Percentiles rank a stretch among this genome's conserved stretches.
Conservation (phyloP, 306 rosid genomes). For the Datisca glomerata region DNA sequence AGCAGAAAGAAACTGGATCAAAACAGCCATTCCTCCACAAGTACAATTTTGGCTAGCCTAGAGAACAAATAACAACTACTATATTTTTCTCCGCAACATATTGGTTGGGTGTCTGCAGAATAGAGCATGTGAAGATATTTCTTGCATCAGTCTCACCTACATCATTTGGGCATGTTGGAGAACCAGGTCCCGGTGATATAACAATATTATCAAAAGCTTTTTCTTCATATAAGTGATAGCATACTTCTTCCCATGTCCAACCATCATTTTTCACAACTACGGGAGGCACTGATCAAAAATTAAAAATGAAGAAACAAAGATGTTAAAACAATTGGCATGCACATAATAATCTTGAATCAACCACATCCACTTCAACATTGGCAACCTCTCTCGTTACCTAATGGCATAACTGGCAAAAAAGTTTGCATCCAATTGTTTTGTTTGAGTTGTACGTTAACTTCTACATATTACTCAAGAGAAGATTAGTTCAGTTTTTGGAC, state of each 20-base stretch:
- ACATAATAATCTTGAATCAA: constrained; percentile 4
- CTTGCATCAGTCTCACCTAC: constrained; percentile 60
- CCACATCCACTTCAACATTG: not conserved
- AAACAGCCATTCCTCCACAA: too few relatives aligned
- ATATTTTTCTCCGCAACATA: too few relatives aligned
- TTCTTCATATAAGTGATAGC: constrained; percentile 60
- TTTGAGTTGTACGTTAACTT: too few relatives aligned
- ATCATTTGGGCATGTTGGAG: constrained; percentile 74
- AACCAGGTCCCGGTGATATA: constrained; percentile 98
- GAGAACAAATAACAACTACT: constrained; percentile 8
- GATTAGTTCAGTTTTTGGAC: too few relatives aligned
- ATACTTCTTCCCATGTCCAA: constrained; percentile 73
- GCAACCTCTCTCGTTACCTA: not conserved
- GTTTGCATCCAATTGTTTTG: too few relatives aligned
- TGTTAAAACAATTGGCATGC: not conserved
- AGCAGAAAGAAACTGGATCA: not conserved
- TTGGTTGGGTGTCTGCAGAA: too few relatives aligned
- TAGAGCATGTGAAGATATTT: too few relatives aligned
- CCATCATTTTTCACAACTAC: constrained; percentile 80
- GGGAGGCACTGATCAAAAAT: constrained; percentile 66
- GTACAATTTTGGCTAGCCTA: too few relatives aligned
- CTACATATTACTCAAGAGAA: too few relatives aligned
- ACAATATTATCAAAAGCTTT: constrained; percentile 90
- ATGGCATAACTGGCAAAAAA: too few relatives aligned
- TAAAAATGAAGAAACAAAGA: constrained; percentile 17